Evolutionary conservation across 176 grass and related monocot genomes (phyloP).

Genomic region (Aegilops longissima): DNA sequence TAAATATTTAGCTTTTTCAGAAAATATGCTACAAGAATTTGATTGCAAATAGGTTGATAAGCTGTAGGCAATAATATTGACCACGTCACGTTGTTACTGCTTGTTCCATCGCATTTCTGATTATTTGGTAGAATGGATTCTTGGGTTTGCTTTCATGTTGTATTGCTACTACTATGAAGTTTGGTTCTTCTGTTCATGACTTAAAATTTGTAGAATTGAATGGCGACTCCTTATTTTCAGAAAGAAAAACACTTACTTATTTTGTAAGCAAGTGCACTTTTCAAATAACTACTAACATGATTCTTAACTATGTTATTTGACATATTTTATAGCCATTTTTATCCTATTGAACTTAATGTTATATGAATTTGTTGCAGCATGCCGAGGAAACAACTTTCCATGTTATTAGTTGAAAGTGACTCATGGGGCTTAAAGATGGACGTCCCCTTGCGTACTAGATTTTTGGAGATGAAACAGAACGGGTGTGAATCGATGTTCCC

Average conservation of each 20-base stretch:
- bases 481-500: slow-evolving; percentile 29
- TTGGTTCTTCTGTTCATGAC: slow-evolving; percentile 2
- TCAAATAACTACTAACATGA: slow-evolving; percentile 14
- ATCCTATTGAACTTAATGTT: slow-evolving; percentile 1
- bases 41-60: neutral
- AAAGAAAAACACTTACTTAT: neutral
- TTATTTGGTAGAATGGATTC: slow-evolving; percentile 21
- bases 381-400: slow-evolving; percentile 33
- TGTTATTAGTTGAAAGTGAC: slow-evolving; percentile 87
- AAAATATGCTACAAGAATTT: slow-evolving; percentile 4
- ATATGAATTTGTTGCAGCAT: slow-evolving; percentile 38
- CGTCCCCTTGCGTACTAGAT: slow-evolving; percentile 45
- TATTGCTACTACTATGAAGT: slow-evolving; percentile 1
- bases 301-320: neutral
- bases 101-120: neutral
- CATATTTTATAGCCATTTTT: neutral
- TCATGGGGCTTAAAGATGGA: slow-evolving; percentile 54
- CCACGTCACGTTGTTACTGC: neutral
- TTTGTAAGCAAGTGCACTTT: neutral
- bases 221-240: neutral
- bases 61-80: neutral
- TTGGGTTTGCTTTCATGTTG: slow-evolving; percentile 18
- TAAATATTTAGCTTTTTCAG: neutral
- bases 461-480: slow-evolving; percentile 54
- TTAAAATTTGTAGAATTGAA: slow-evolving; percentile 9